phyloP scores from a whole-genome alignment of 225 moss, liverwort and hornwort genomes.

The Neckera pumila region DNA sequence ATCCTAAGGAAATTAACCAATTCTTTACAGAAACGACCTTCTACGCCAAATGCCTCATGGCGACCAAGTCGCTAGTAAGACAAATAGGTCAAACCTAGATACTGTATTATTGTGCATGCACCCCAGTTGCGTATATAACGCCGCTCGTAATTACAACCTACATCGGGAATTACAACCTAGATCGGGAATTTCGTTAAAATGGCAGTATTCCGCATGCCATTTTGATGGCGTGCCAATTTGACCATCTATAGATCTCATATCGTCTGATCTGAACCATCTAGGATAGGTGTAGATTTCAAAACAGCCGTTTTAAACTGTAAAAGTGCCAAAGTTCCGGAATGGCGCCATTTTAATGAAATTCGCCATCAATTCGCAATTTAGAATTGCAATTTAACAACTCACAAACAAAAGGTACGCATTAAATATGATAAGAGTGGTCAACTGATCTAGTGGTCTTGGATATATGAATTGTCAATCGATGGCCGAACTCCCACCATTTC shows the following conservation, averaged over 20 bases:
- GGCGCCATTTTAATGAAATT: no score
- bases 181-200: no score
- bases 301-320: no score
- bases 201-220: no score
- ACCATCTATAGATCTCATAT: no score
- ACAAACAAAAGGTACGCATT: not conserved
- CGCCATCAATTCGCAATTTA: not conserved
- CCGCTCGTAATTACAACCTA: not conserved
- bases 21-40: not conserved
- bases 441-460: not conserved
- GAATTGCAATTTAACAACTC: not conserved
- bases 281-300: no score
- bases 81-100: not conserved
- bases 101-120: not conserved
- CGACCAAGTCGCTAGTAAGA: not conserved
- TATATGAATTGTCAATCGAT: no score
- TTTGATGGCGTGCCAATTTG: no score
- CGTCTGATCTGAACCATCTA: no score
- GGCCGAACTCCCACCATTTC: not conserved
- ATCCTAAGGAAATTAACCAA: not conserved
- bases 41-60: not conserved
- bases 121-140: not conserved
- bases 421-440: not conserved
- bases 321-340: no score
- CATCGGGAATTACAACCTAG: no score